A percentile compares a stretch with the other conserved stretches of the same genome.
phyloP scores from a whole-genome alignment of 176 grass and related monocot species.

The Zizania latifolia region DNA sequence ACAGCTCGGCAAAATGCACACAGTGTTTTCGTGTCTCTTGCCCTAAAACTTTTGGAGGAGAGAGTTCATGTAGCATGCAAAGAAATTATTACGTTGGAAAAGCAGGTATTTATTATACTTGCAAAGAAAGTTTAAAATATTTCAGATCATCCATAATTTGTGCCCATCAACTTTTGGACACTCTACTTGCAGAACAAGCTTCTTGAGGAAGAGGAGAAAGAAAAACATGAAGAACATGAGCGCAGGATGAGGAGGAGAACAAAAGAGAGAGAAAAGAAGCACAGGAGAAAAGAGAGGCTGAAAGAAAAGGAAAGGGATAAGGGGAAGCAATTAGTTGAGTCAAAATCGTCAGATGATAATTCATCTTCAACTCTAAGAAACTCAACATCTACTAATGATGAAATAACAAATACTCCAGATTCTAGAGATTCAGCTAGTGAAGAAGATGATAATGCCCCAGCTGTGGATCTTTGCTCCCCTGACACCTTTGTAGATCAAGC shows the following conservation, averaged over 20 bases:
- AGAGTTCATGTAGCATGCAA: slow-evolving; percentile 84
- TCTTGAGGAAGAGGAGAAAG: slow-evolving; percentile 97
- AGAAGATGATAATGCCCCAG: slow-evolving; percentile 31
- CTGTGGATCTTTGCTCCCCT: slow-evolving; percentile 12
- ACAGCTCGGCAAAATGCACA: slow-evolving; percentile 74
- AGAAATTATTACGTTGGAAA: slow-evolving; percentile 96
- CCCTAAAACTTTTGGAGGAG: slow-evolving; percentile 70
- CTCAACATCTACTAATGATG: slow-evolving; percentile 32
- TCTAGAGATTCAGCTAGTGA: slow-evolving; percentile 48
- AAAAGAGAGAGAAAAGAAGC: slow-evolving; percentile 95
- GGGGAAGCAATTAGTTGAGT: slow-evolving; percentile 40
- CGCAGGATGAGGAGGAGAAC: slow-evolving; percentile 73
- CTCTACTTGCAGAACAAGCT: slow-evolving; percentile 63
- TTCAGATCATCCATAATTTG: not conserved
- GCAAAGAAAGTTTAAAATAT: slow-evolving; percentile 1
- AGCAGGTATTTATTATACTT: slow-evolving; percentile 59
- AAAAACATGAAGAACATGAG: slow-evolving; percentile 86
- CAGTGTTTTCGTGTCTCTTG: slow-evolving; percentile 77
- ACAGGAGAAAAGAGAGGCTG: slow-evolving; percentile 85
- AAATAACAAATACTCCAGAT: slow-evolving; percentile 34
- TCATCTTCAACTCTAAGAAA: slow-evolving; percentile 39
- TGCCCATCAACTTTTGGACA: slow-evolving; percentile 15
- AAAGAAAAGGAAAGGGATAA: slow-evolving; percentile 80
- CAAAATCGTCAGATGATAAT: slow-evolving; percentile 29
- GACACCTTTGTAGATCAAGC: slow-evolving; percentile 24